phyloP scores from a whole-genome alignment of 2,329 filamentous ascomycete genomes.

The Geoglossum cookeanum region DNA sequence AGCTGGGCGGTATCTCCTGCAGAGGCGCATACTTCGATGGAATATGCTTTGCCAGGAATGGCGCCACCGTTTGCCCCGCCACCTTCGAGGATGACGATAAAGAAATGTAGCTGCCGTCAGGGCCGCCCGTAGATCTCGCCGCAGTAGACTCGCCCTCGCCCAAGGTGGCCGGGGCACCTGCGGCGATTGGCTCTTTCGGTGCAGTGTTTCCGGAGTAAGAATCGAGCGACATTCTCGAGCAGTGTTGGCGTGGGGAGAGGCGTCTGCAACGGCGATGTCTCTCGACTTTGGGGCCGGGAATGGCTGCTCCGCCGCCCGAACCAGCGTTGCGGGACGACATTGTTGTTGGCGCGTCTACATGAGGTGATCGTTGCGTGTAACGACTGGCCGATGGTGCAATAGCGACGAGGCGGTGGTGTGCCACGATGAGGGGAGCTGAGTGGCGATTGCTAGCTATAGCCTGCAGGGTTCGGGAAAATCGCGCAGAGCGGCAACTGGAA shows the following conservation, averaged over 20 bases:
- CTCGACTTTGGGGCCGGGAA: background rate
- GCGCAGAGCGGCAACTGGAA: too few species aligned
- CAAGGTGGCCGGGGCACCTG: background rate
- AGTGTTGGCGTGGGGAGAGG: background rate
- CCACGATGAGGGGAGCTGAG: too few species aligned
- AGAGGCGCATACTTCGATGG: constrained; percentile 72
- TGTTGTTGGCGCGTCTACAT: background rate
- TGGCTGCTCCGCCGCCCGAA: background rate
- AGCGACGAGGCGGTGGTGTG: background rate
- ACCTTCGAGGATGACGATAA: constrained; percentile 34
- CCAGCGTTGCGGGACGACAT: background rate
- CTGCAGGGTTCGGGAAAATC: too few species aligned
- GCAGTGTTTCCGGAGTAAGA: background rate
- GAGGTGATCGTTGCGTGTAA: background rate
- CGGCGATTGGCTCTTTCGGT: background rate
- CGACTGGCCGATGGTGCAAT: background rate
- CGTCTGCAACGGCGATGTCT: background rate
- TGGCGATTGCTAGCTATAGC: too few species aligned
- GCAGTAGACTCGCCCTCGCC: background rate
- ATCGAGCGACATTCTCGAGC: background rate
- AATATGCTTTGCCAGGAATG: constrained; percentile 81
- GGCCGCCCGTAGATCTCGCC: too few species aligned
- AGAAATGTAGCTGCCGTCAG: background rate
- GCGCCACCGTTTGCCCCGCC: constrained; percentile 60
- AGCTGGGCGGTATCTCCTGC: constrained; percentile 3